Conservation (phyloP, 371 early-diverging fungal species). For the Apophysomyces elegans region DNA sequence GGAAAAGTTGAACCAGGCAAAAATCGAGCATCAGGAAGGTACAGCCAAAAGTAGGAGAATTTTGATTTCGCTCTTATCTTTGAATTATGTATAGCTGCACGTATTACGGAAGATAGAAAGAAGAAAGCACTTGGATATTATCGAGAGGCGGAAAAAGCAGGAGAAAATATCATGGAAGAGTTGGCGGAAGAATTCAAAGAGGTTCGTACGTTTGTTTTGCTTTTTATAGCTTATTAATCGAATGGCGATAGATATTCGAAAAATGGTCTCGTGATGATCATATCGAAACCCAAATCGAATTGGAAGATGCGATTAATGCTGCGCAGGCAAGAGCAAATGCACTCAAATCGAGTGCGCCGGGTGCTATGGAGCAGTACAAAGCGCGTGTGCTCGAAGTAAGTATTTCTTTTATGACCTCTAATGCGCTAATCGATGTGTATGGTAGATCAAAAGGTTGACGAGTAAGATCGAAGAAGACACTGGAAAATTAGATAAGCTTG, state of each 20-base stretch:
- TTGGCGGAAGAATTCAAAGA: conserved; percentile 56
- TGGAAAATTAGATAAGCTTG: conserved; percentile 28
- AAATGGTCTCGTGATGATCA: conserved; percentile 41
- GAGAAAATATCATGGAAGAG: conserved; percentile 43
- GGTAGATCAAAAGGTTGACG: conserved; percentile 32
- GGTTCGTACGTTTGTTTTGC: conserved; percentile 21
- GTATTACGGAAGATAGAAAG: conserved; percentile 13
- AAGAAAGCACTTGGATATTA: conserved; percentile 25
- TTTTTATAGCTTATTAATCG: not conserved
- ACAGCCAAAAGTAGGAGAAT: not conserved
- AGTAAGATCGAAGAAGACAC: conserved; percentile 40
- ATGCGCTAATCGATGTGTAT: not conserved
- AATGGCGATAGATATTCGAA: conserved; percentile 17
- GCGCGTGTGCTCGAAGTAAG: conserved; percentile 58
- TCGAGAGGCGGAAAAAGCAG: conserved; percentile 48
- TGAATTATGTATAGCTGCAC: conserved; percentile 1
- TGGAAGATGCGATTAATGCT: conserved; percentile 56
- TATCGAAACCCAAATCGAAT: conserved; percentile 35
- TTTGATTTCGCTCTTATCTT: too few relatives aligned
- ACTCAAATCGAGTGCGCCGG: conserved; percentile 48
- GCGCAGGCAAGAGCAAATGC: conserved; percentile 56
- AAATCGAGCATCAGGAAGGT: conserved; percentile 20
- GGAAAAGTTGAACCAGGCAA: conserved; percentile 20
- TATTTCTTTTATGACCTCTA: conserved; percentile 10
- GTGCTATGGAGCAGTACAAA: conserved; percentile 71